Conservation (phyloP, 305 asterid species). For the Solanum hybrid region DNA sequence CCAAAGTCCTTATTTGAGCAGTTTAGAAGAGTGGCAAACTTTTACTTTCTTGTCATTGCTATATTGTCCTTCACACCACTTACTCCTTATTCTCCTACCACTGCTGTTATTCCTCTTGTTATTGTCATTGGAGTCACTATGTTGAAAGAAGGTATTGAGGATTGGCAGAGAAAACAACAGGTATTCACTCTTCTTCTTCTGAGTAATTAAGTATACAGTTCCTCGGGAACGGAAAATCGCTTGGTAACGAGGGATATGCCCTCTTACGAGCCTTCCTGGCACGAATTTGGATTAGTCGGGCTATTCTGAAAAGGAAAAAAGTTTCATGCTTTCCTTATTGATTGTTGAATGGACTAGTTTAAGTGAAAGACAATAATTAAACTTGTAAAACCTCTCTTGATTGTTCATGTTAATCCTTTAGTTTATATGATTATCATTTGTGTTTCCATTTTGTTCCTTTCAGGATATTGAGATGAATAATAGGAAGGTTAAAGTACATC, state of each 20-base stretch:
- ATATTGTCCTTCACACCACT: conserved; percentile 56
- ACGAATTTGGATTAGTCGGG: background rate
- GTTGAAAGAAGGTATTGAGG: conserved; percentile 85
- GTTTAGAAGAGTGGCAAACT: conserved; percentile 90
- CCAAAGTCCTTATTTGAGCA: conserved; percentile 89
- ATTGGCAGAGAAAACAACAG: conserved; percentile 62
- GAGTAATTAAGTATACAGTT: background rate
- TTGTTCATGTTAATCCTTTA: background rate
- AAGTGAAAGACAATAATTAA: background rate
- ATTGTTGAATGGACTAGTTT: background rate
- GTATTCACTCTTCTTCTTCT: conserved; percentile 22
- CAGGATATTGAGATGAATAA: conserved; percentile 82
- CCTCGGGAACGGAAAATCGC: background rate
- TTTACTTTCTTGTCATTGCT: conserved; percentile 68
- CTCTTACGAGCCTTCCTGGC: background rate
- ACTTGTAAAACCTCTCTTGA: background rate
- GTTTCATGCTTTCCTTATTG: background rate
- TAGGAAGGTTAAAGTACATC: conserved; percentile 61
- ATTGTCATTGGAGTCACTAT: conserved; percentile 72
- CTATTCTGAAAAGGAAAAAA: background rate
- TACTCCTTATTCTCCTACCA: conserved; percentile 59
- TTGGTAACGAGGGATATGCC: background rate
- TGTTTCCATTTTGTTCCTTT: background rate
- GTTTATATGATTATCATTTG: background rate
- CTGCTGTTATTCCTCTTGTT: conserved; percentile 58